These are phyloP conservation scores for Xylariaceae sp. DNA, from an alignment of 2,329 filamentous ascomycete genomes.

Conservation along the genomic window DNA sequence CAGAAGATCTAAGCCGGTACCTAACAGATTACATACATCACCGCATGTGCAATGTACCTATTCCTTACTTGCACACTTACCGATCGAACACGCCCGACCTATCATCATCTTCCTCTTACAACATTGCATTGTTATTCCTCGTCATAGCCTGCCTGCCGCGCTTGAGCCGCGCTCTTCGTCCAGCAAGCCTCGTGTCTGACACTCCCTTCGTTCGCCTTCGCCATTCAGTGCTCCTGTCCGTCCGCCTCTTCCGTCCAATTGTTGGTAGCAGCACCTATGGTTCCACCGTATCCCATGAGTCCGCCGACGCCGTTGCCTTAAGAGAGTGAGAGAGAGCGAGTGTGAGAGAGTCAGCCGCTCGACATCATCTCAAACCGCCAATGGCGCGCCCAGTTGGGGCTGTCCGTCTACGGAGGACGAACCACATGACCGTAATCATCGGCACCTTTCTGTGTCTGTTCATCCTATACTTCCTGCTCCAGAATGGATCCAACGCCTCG, in stretches of 20 bases:
- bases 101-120: not conserved
- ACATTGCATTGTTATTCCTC: not conserved
- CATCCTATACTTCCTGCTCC: slow-evolving; percentile 33
- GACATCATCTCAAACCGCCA: slow-evolving; percentile 18
- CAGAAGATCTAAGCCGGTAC: not conserved
- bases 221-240: slow-evolving; percentile 16
- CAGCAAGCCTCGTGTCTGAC: not conserved
- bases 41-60: not conserved
- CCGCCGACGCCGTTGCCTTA: slow-evolving; percentile 2
- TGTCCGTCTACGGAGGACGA: slow-evolving; percentile 34
- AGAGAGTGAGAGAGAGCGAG: slow-evolving; percentile 9
- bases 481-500: slow-evolving; percentile 23
- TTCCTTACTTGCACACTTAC: not conserved
- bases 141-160: slow-evolving; percentile 10
- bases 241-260: slow-evolving; percentile 6
- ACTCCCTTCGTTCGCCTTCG: slow-evolving; percentile 19
- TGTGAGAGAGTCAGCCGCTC: not conserved
- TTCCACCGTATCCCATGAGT: slow-evolving; percentile 10
- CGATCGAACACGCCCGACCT: no score
- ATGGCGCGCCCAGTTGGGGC: slow-evolving; percentile 36
- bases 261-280: slow-evolving; percentile 8
- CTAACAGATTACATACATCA: not conserved
- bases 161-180: slow-evolving; percentile 1
- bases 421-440: slow-evolving; percentile 32
- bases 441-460: slow-evolving; percentile 32